phyloP scores from a whole-genome alignment of 1,284 basidiomycete genomes.

The Ganoderma multipileum region DNA sequence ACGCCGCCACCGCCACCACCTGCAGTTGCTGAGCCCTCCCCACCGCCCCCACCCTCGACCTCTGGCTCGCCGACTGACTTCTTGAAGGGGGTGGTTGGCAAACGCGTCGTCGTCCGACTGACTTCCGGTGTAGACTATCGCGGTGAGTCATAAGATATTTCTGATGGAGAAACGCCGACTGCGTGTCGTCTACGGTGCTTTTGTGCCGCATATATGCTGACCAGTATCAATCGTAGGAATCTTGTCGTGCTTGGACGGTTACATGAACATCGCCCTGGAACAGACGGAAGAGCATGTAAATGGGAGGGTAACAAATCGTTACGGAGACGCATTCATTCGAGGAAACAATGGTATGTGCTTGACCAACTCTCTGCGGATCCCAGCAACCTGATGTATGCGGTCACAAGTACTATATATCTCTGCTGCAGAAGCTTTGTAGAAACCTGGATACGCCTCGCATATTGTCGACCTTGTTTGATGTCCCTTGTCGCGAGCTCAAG shows the following conservation, averaged over 20 bases:
- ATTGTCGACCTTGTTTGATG: neutral
- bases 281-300: conserved; percentile 96
- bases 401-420: conserved; percentile 44
- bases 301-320: conserved; percentile 85
- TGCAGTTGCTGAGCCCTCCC: conserved; percentile 40
- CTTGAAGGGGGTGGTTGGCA: conserved; percentile 93
- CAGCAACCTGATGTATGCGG: neutral
- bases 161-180: neutral
- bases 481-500: neutral
- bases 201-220: neutral
- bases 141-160: conserved; percentile 59
- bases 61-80: conserved; percentile 90
- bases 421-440: conserved; percentile 37
- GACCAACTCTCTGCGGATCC: neutral
- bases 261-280: conserved; percentile 99
- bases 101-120: conserved; percentile 91
- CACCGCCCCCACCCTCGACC: conserved; percentile 52
- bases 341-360: conserved; percentile 90
- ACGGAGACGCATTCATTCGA: conserved; percentile 94
- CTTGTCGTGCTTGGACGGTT: conserved; percentile 96
- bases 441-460: neutral
- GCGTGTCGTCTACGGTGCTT: neutral
- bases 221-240: conserved; percentile 61
- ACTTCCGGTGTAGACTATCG: conserved; percentile 97
- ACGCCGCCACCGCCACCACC: conserved; percentile 38